A percentile compares a stretch with the other conserved stretches of the same genome.
Conservation (phyloP, 768 basidiomycete species). For the Podaxis pistillaris region DNA sequence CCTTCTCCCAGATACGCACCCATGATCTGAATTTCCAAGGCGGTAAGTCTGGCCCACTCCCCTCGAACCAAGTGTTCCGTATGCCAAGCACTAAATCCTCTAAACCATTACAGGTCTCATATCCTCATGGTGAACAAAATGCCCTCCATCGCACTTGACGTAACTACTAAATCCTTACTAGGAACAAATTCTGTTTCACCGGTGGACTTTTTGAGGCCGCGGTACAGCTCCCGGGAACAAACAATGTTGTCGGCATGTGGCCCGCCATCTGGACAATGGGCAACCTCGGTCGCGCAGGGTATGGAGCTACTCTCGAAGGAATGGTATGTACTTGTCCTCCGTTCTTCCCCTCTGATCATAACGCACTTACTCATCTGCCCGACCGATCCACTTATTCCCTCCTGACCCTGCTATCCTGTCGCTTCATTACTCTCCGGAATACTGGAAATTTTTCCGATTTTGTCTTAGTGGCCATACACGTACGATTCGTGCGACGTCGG, state of each 20-base stretch:
- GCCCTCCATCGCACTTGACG: constrained; percentile 27
- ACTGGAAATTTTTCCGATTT: constrained; percentile 2
- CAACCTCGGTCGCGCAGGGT: constrained; percentile 70
- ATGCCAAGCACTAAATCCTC: constrained; percentile 24
- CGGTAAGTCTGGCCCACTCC: constrained; percentile 34
- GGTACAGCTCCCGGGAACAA: constrained; percentile 60
- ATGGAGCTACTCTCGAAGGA: constrained; percentile 81
- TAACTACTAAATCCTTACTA: constrained; percentile 16
- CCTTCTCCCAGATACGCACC: constrained; percentile 53
- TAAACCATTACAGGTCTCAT: constrained; percentile 37
- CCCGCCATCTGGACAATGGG: constrained; percentile 79
- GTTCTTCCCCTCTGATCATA: constrained; percentile 2
- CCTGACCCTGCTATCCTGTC: background rate
- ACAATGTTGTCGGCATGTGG: constrained; percentile 67
- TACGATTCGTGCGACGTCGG: constrained; percentile 83
- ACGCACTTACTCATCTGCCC: background rate
- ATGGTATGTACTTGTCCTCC: constrained; percentile 43
- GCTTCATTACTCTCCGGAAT: background rate
- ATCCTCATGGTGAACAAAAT: constrained; percentile 33
- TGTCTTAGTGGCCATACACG: constrained; percentile 68
- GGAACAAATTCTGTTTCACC: constrained; percentile 88
- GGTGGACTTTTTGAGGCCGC: constrained; percentile 67
- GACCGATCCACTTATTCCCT: background rate
- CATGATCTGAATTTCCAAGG: constrained; percentile 68
- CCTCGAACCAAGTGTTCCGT: background rate